These are phyloP conservation scores for Solanum lycopersicoides DNA, from an alignment of 257 asterid species.

Conservation along the genomic window DNA sequence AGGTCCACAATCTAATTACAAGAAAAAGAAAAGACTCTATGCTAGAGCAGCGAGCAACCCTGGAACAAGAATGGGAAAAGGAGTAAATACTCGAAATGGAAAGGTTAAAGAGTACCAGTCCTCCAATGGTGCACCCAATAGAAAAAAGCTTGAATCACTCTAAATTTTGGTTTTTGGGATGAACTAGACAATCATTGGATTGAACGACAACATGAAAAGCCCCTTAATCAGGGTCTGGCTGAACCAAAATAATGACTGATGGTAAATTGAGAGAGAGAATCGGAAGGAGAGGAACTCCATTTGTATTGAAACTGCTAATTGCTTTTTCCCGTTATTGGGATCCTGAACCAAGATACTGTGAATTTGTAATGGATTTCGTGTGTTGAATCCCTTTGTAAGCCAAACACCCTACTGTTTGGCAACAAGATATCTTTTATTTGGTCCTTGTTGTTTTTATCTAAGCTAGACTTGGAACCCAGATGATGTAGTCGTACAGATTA, in stretches of 20 bases:
- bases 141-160: conserved; percentile 3
- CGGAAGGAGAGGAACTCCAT: conserved; percentile 36
- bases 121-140: conserved; percentile 16
- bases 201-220: conserved; percentile 9
- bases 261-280: conserved; percentile 38
- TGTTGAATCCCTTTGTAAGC: not conserved
- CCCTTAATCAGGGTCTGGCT: not conserved
- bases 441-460: not conserved
- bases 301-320: conserved; percentile 34
- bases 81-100: conserved; percentile 13
- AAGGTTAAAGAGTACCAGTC: conserved; percentile 31
- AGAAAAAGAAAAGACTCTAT: conserved; percentile 26
- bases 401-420: not conserved
- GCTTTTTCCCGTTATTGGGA: conserved; percentile 51
- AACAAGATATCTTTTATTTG: not conserved
- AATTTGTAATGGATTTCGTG: not conserved
- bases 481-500: not conserved
- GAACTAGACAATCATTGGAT: conserved; percentile 48
- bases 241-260: conserved; percentile 6
- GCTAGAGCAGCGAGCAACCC: conserved; percentile 17
- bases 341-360: conserved; percentile 49
- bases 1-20: conserved; percentile 22
- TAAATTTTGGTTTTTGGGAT: conserved; percentile 79
- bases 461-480: not conserved
- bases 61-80: conserved; percentile 26